These are phyloP conservation scores for Ceratonia siliqua DNA, from an alignment of 306 rosid genomes.

Conservation along the genomic window DNA sequence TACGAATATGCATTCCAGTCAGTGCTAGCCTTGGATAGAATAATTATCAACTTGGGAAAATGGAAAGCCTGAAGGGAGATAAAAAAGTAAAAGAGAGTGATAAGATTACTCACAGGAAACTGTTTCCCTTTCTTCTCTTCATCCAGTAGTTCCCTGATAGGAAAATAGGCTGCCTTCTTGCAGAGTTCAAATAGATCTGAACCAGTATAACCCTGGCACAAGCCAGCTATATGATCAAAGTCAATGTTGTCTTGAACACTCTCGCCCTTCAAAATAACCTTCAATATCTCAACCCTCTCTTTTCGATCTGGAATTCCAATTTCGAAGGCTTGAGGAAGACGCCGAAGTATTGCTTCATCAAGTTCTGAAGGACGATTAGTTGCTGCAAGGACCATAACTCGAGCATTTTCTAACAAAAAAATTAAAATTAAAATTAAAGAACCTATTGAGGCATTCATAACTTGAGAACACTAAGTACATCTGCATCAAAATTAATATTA, in stretches of 20 bases:
- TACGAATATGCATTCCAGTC: slow-evolving; percentile 16
- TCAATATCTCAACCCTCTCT: slow-evolving; percentile 87
- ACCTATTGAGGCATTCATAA: slow-evolving; percentile 24
- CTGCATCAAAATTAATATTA: slow-evolving; percentile 2
- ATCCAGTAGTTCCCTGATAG: slow-evolving; percentile 79
- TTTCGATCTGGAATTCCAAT: slow-evolving; percentile 73
- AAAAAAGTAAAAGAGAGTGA: slow-evolving; percentile 17
- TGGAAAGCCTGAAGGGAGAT: neutral
- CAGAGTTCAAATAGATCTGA: slow-evolving; percentile 95
- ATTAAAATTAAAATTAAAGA: neutral
- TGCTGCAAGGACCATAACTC: slow-evolving; percentile 96
- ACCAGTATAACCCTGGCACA: slow-evolving; percentile 88
- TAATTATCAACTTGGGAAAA: slow-evolving; percentile 10
- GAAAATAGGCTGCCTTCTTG: slow-evolving; percentile 95
- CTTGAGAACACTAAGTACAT: slow-evolving; percentile 12
- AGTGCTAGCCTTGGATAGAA: neutral
- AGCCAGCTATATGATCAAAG: slow-evolving; percentile 54
- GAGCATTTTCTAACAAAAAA: slow-evolving; percentile 67
- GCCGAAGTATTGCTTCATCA: slow-evolving; percentile 98
- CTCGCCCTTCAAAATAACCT: slow-evolving; percentile 82
- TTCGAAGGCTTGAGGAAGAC: slow-evolving; percentile 97
- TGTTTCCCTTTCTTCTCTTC: slow-evolving; percentile 73
- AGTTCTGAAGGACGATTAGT: slow-evolving; percentile 99
- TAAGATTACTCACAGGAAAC: slow-evolving; percentile 61
- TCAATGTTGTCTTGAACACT: slow-evolving; percentile 61